Conservation (phyloP, 306 rosid species). For the Lagenaria siceraria region DNA sequence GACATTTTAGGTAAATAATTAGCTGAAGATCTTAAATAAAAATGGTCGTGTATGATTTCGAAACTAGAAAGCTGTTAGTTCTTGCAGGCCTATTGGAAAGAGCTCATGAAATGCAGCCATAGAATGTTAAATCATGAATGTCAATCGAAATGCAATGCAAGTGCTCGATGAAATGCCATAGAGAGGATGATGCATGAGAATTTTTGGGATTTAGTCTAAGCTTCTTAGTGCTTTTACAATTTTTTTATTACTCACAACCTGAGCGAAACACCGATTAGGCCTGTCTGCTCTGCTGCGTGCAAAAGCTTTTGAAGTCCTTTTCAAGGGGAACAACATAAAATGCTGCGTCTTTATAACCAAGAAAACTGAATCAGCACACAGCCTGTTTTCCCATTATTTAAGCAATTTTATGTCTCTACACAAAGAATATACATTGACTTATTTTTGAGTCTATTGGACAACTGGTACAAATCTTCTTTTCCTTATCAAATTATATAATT, state of each 20-base stretch:
- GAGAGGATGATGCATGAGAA: not conserved
- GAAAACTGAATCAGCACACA: not conserved
- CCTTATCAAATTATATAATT: not conserved
- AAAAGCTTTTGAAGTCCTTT: not conserved
- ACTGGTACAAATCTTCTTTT: not conserved
- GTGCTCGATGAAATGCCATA: not conserved
- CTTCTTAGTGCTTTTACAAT: not conserved
- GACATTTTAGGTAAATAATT: not conserved
- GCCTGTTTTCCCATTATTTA: constrained; percentile 1
- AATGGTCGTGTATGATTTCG: not conserved
- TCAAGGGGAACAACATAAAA: not conserved
- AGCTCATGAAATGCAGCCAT: not conserved
- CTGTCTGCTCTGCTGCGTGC: not conserved
- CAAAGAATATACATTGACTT: not conserved
- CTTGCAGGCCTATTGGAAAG: not conserved
- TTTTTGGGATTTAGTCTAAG: not conserved
- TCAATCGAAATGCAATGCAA: not conserved
- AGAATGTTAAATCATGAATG: not conserved
- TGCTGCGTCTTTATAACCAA: not conserved
- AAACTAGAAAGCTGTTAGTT: not conserved
- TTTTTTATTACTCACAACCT: not conserved
- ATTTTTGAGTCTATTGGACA: not conserved
- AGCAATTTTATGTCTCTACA: not conserved
- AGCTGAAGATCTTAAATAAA: not conserved
- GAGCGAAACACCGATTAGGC: not conserved